phyloP scores from a whole-genome alignment of 164 flowering plant species.

The Stephania yunnanensis region DNA sequence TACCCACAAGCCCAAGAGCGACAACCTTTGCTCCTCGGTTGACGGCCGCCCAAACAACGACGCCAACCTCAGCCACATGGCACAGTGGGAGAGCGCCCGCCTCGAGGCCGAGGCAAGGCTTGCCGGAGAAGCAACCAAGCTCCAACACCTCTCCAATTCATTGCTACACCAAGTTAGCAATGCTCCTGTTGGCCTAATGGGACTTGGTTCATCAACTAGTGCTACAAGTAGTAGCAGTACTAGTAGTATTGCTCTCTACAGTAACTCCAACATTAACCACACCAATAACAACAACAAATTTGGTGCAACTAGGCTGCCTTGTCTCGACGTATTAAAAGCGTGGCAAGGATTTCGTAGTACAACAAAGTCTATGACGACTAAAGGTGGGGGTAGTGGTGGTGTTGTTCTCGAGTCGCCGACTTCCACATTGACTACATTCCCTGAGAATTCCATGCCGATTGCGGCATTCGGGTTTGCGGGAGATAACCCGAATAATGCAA shows the following conservation, averaged over 20 bases:
- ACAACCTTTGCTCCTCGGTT: slow-evolving; percentile 37
- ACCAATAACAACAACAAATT: no score
- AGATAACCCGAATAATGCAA: slow-evolving; percentile 8
- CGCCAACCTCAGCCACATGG: slow-evolving; percentile 84
- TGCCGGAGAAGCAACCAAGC: slow-evolving; percentile 51
- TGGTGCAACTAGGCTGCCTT: slow-evolving; percentile 13
- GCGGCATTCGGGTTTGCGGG: slow-evolving; percentile 8
- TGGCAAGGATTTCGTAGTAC: slow-evolving; percentile 39
- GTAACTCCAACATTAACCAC: no score
- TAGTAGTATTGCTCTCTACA: no score
- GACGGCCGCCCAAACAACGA: slow-evolving; percentile 45
- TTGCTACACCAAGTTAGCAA: neutral
- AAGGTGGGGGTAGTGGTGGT: neutral
- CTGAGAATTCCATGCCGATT: slow-evolving; percentile 21
- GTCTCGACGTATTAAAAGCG: slow-evolving; percentile 41
- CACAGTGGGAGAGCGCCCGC: slow-evolving; percentile 95
- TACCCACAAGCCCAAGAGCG: slow-evolving; percentile 83
- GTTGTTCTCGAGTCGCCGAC: slow-evolving; percentile 59
- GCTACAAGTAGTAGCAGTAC: no score
- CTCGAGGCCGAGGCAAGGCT: slow-evolving; percentile 88
- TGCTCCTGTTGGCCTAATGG: slow-evolving; percentile 1
- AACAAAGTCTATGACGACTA: neutral
- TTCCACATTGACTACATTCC: slow-evolving; percentile 47
- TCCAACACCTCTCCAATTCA: slow-evolving; percentile 17
- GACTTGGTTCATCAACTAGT: neutral